A percentile compares a stretch with the other conserved stretches of the same genome.
These are phyloP conservation scores for Antitrichia curtipendula DNA, from an alignment of 225 moss, liverwort and hornwort species.

Conservation along the genomic window DNA sequence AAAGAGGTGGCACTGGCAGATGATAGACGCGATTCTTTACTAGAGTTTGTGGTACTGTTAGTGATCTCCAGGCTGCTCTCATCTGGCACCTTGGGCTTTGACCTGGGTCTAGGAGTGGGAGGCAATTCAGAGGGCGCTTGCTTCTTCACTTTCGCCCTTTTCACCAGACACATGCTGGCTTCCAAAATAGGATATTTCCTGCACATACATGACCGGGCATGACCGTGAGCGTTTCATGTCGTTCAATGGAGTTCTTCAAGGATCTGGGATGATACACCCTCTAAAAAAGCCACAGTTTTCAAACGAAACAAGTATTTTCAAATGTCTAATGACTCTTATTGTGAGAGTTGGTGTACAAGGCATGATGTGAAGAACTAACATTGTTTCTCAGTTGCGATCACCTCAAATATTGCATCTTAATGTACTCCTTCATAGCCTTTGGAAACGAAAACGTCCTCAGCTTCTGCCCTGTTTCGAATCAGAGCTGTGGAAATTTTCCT, in stretches of 20 bases:
- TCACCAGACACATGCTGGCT: conserved; percentile 48
- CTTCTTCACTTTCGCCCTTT: conserved; percentile 20
- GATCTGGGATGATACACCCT: background rate
- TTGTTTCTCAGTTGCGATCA: background rate
- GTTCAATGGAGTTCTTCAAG: background rate
- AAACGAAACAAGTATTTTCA: background rate
- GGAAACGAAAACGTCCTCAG: background rate
- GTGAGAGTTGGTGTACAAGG: background rate
- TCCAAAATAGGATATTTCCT: background rate
- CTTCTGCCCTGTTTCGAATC: background rate
- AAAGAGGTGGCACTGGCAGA: conserved; percentile 47
- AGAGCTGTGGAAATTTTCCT: background rate
- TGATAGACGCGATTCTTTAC: conserved; percentile 24
- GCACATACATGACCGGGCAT: background rate
- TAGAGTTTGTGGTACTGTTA: conserved; percentile 16
- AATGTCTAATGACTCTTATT: background rate
- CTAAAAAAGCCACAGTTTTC: background rate
- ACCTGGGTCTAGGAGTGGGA: background rate
- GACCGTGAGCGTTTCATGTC: background rate
- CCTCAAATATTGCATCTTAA: background rate
- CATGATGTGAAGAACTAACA: background rate
- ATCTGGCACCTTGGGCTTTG: background rate
- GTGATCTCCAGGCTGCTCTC: conserved; percentile 29
- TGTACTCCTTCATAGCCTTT: background rate
- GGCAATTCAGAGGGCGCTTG: background rate